Percentiles rank a stretch among this genome's conserved stretches.
Evolutionary conservation across 805 yeast species (phyloP).

Genomic region (Metschnikowia peoriensis): DNA sequence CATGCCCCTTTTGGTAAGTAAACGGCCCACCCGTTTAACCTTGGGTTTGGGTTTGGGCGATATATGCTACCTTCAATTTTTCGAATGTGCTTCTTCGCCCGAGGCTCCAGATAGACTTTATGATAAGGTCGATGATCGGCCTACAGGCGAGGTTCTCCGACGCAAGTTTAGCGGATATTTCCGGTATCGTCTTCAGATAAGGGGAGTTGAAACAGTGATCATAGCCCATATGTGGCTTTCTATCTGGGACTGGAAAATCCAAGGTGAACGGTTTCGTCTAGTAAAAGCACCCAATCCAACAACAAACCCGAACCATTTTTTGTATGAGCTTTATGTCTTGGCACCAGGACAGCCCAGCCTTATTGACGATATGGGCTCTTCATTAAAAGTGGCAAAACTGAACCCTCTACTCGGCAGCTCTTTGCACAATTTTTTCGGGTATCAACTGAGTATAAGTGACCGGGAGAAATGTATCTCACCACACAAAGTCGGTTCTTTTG

Average conservation of each 20-base stretch:
- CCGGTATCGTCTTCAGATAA: constrained; percentile 10
- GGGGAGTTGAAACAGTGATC: constrained; percentile 6
- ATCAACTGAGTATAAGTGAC: neutral
- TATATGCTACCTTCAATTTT: constrained; percentile 4
- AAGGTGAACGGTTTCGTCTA: constrained; percentile 10
- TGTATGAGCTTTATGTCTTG: constrained; percentile 10
- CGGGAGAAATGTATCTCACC: constrained; percentile 7
- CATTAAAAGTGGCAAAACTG: constrained; percentile 3
- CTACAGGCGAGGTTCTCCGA: constrained; percentile 6
- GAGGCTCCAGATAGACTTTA: constrained; percentile 12
- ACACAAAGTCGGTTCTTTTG: constrained; percentile 9
- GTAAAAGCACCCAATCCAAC: constrained; percentile 3
- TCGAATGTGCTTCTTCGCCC: constrained; percentile 11
- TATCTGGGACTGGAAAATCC: constrained; percentile 9
- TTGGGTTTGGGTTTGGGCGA: constrained; percentile 9
- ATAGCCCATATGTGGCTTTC: constrained; percentile 11
- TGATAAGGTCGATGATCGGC: constrained; percentile 11
- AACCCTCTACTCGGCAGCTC: constrained; percentile 7
- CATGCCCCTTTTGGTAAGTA: constrained; percentile 12
- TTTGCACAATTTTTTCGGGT: neutral
- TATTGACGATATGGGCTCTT: constrained; percentile 9
- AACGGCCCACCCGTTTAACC: neutral
- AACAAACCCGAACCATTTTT: constrained; percentile 7
- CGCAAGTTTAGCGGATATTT: constrained; percentile 8
- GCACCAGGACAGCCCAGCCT: constrained; percentile 7